A percentile compares a stretch with the other conserved stretches of the same genome.
phyloP scores from a whole-genome alignment of 2,329 filamentous ascomycete species.

The Phaeosphaeria sp. region DNA sequence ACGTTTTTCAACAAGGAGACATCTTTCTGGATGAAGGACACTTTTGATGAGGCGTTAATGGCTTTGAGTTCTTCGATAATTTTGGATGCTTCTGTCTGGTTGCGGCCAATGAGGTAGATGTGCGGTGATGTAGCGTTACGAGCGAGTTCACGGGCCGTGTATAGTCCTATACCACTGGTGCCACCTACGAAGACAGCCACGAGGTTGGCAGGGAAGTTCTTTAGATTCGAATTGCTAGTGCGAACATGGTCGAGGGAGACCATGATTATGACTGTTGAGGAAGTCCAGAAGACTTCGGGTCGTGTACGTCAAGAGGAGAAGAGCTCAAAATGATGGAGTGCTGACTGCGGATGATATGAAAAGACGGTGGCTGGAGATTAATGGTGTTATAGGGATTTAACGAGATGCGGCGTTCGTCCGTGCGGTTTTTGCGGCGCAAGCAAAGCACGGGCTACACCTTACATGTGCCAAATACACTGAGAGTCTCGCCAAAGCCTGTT shows the following conservation, averaged over 20 bases:
- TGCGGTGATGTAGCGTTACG: constrained; percentile 46
- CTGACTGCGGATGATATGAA: background rate
- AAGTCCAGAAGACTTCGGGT: background rate
- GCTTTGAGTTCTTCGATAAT: constrained; percentile 47
- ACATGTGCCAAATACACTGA: background rate
- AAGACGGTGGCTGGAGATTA: background rate
- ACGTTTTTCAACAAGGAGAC: constrained; percentile 50
- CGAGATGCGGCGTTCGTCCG: constrained; percentile 6
- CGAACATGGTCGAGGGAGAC: constrained; percentile 30
- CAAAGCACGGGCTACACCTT: background rate
- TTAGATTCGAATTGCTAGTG: constrained; percentile 33
- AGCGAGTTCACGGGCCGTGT: constrained; percentile 53
- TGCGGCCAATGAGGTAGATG: constrained; percentile 54
- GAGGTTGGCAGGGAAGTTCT: constrained; percentile 28
- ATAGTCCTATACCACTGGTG: constrained; percentile 53
- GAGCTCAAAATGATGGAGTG: background rate
- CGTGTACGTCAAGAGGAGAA: background rate
- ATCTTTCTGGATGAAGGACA: constrained; percentile 52
- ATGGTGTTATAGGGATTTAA: background rate
- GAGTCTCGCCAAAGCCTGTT: background rate
- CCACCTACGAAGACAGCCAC: constrained; percentile 50
- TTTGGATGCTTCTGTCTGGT: constrained; percentile 43
- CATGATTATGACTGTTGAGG: constrained; percentile 16
- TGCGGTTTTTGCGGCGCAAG: background rate
- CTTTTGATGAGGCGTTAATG: constrained; percentile 47